Conservation (phyloP, 768 basidiomycete species). For the Hericium erinaceus region DNA sequence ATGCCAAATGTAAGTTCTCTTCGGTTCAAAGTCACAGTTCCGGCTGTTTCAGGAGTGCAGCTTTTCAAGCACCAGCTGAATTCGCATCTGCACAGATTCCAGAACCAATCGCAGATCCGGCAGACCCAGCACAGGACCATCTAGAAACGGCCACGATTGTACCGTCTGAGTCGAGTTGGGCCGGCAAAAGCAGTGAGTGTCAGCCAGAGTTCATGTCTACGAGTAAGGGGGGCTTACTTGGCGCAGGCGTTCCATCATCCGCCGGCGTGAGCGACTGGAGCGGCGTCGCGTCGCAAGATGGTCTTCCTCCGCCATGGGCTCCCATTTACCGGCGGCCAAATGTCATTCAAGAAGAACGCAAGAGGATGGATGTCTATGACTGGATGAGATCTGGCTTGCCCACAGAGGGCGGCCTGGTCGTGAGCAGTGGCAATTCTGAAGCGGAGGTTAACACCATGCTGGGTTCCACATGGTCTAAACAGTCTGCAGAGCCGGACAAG, state of each 20-base stretch:
- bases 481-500: no score
- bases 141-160: background rate
- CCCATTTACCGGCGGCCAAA: background rate
- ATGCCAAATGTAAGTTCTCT: slow-evolving; percentile 8
- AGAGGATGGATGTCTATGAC: background rate
- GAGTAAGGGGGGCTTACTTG: no score
- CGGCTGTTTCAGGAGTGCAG: no score
- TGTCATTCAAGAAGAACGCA: background rate
- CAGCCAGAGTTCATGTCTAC: no score
- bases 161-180: slow-evolving; percentile 5
- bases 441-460: no score
- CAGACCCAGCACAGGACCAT: background rate
- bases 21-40: no score
- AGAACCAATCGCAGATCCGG: background rate
- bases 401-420: no score
- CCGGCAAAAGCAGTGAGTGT: slow-evolving; percentile 8
- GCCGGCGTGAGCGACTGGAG: background rate
- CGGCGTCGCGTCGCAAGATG: background rate
- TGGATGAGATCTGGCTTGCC: background rate
- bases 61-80: no score
- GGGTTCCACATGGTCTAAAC: no score
- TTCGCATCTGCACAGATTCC: background rate
- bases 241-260: background rate
- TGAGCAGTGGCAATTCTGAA: no score
- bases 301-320: background rate